Evolutionary conservation across 2,329 filamentous ascomycete species (phyloP).

Genomic region (Niveomyces coronatus): DNA sequence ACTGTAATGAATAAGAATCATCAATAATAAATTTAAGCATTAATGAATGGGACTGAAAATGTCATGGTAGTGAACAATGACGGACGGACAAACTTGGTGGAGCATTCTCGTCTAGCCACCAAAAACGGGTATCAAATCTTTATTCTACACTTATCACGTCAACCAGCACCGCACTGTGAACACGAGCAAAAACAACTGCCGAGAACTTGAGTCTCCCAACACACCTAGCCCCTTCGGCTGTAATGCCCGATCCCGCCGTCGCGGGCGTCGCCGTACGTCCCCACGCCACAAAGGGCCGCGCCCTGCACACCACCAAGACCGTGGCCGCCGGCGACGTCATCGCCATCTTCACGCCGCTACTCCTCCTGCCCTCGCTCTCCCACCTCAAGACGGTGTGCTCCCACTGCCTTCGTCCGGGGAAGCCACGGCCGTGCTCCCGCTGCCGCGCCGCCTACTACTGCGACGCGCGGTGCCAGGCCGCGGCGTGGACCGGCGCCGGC

Average conservation of each 20-base stretch:
- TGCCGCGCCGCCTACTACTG: slow-evolving; percentile 48
- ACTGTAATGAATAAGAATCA: slow-evolving; percentile 19
- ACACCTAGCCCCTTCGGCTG: no score
- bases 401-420: slow-evolving; percentile 32
- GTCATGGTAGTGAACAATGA: no score
- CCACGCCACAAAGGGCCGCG: slow-evolving; percentile 29
- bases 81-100: no score
- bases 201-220: no score
- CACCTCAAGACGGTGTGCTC: slow-evolving; percentile 35
- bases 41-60: no score
- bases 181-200: background rate
- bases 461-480: slow-evolving; percentile 39
- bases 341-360: slow-evolving; percentile 30
- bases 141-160: no score
- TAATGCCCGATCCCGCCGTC: background rate
- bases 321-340: slow-evolving; percentile 37
- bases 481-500: slow-evolving; percentile 38
- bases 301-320: slow-evolving; percentile 31
- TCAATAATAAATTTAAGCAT: slow-evolving; percentile 2
- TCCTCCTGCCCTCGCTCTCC: slow-evolving; percentile 37
- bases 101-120: no score
- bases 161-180: no score
- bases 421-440: slow-evolving; percentile 35
- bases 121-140: no score
- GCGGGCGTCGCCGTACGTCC: background rate